phyloP scores from a whole-genome alignment of 345 rosid species.

The Aegle marmelos region DNA sequence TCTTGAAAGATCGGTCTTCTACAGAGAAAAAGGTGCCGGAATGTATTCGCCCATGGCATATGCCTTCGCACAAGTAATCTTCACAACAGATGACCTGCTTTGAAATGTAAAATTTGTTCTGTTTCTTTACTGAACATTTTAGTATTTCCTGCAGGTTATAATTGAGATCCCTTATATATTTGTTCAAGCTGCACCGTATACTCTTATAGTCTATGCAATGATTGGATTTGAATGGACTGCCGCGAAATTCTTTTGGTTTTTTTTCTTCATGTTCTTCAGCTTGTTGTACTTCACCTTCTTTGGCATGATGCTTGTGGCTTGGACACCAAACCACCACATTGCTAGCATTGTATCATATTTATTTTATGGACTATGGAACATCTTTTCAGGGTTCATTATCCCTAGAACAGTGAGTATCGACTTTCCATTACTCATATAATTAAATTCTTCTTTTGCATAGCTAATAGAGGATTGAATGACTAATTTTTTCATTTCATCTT shows the following conservation, averaged over 20 bases:
- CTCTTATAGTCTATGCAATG: slow-evolving; percentile 1
- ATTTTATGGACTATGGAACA: slow-evolving; percentile 38
- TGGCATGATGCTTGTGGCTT: slow-evolving; percentile 45
- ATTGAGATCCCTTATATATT: slow-evolving; percentile 44
- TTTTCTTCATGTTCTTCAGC: slow-evolving; percentile 46
- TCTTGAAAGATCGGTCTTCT: slow-evolving; percentile 52
- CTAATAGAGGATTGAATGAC: not conserved
- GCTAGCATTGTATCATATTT: slow-evolving; percentile 32
- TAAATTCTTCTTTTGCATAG: not conserved
- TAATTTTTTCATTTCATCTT: not conserved
- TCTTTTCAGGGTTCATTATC: slow-evolving; percentile 42
- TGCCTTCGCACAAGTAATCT: slow-evolving; percentile 13
- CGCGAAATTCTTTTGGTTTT: slow-evolving; percentile 43
- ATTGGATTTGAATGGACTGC: slow-evolving; percentile 43
- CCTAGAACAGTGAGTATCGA: slow-evolving; percentile 34
- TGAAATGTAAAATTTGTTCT: not conserved
- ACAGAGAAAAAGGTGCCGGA: slow-evolving; percentile 63
- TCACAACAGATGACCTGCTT: slow-evolving; percentile 26
- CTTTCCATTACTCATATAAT: too few relatives aligned
- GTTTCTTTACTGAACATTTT: not conserved
- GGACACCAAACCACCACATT: slow-evolving; percentile 44
- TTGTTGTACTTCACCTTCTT: slow-evolving; percentile 46
- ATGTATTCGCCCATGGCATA: slow-evolving; percentile 41
- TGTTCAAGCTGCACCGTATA: slow-evolving; percentile 29
- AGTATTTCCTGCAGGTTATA: slow-evolving; percentile 23